Conservation (phyloP, 768 basidiomycete species). For the Mycena haematopus region DNA sequence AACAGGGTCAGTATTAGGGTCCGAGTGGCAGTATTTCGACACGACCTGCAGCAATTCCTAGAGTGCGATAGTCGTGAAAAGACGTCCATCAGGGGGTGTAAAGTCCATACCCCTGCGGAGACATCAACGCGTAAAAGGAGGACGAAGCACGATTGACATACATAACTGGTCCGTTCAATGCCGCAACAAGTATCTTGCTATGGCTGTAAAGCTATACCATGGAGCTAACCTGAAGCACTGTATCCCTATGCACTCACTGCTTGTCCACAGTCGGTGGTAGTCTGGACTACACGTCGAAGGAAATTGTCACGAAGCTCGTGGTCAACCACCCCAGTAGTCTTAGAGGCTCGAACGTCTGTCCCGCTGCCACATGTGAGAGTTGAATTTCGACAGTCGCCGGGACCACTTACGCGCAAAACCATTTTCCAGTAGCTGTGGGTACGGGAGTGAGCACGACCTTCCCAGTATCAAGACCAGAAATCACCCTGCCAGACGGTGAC, state of each 20-base stretch:
- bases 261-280: constrained; percentile 65
- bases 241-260: constrained; percentile 53
- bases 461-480: background rate
- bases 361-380: constrained; percentile 48
- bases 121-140: background rate
- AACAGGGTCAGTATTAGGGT: background rate
- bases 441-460: background rate
- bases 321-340: constrained; percentile 18
- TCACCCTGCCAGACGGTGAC: constrained; percentile 74
- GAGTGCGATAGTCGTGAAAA: background rate
- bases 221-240: background rate
- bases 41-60: constrained; percentile 72
- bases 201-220: constrained; percentile 65
- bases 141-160: background rate
- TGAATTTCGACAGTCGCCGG: background rate
- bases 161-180: constrained; percentile 77
- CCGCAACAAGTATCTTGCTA: constrained; percentile 72
- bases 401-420: constrained; percentile 73
- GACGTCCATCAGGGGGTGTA: background rate
- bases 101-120: constrained; percentile 49
- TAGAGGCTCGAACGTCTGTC: constrained; percentile 54
- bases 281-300: constrained; percentile 50
- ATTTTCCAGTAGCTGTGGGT: constrained; percentile 58
- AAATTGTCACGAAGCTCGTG: constrained; percentile 54
- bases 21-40: background rate